phyloP scores from a whole-genome alignment of 1,139 yeast species.

The Petasospora fabianii region DNA sequence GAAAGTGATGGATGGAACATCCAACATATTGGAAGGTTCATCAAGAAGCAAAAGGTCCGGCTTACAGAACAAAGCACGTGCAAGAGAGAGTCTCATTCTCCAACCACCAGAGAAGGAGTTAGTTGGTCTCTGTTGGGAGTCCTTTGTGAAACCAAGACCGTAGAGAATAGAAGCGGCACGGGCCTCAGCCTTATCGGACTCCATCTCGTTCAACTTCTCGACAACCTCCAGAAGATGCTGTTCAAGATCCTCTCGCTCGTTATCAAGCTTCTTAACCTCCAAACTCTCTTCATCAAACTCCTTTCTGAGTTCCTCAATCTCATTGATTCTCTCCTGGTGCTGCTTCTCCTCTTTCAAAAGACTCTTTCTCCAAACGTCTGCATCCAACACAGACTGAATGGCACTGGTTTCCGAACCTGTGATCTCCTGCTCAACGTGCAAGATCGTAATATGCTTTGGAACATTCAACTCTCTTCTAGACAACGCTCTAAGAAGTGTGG shows the following conservation, averaged over 20 bases:
- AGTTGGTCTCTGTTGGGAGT: slow-evolving; percentile 77
- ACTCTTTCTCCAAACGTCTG: slow-evolving; percentile 98
- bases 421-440: slow-evolving; percentile 97
- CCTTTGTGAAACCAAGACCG: slow-evolving; percentile 91
- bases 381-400: slow-evolving; percentile 90
- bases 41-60: slow-evolving; percentile 90
- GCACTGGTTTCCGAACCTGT: slow-evolving; percentile 91
- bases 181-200: slow-evolving; percentile 95
- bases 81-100: slow-evolving; percentile 99
- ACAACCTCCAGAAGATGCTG: slow-evolving; percentile 71
- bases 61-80: slow-evolving; percentile 94
- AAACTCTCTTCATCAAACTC: slow-evolving; percentile 82
- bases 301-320: slow-evolving; percentile 63
- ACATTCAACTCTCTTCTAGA: slow-evolving; percentile 90
- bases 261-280: slow-evolving; percentile 77
- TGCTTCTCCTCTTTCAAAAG: slow-evolving; percentile 71
- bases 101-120: slow-evolving; percentile 98
- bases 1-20: slow-evolving; percentile 95
- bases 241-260: slow-evolving; percentile 85
- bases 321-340: slow-evolving; percentile 69
- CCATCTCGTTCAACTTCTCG: slow-evolving; percentile 86
- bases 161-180: slow-evolving; percentile 92
- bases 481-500: slow-evolving; percentile 84
- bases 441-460: slow-evolving; percentile 91
- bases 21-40: slow-evolving; percentile 99